phyloP scores from a whole-genome alignment of 805 yeast species.

The Yamadazyma akitaensis region DNA sequence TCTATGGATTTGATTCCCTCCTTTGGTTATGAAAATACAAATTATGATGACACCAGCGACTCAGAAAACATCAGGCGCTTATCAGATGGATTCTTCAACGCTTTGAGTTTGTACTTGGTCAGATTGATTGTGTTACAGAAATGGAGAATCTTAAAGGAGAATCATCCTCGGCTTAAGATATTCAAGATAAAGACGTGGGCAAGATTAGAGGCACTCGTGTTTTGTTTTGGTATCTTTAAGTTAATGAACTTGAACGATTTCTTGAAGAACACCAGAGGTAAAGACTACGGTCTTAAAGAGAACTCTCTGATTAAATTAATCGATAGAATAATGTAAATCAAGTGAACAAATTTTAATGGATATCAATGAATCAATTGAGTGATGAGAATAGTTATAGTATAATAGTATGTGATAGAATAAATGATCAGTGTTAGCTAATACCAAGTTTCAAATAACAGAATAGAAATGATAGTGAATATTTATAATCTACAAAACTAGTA shows the following conservation, averaged over 20 bases:
- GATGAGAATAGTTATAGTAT: too few relatives aligned
- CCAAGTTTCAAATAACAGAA: background rate
- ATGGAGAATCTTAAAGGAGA: slow-evolving; percentile 41
- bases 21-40: slow-evolving; percentile 12
- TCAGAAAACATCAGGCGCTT: slow-evolving; percentile 19
- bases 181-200: slow-evolving; percentile 29
- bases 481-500: slow-evolving; percentile 25
- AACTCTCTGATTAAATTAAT: slow-evolving; percentile 18
- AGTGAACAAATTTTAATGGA: background rate
- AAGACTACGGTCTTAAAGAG: slow-evolving; percentile 16
- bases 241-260: slow-evolving; percentile 37
- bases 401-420: too few relatives aligned
- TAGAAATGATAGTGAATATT: background rate
- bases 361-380: background rate
- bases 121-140: slow-evolving; percentile 35
- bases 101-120: slow-evolving; percentile 30
- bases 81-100: slow-evolving; percentile 24
- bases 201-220: slow-evolving; percentile 28
- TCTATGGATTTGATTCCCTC: slow-evolving; percentile 20
- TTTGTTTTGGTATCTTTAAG: slow-evolving; percentile 36
- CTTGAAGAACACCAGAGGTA: slow-evolving; percentile 19
- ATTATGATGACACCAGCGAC: slow-evolving; percentile 11
- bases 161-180: slow-evolving; percentile 31
- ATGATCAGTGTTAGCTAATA: background rate
- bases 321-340: slow-evolving; percentile 20